Percentiles rank a stretch among this genome's conserved stretches.
phyloP scores from a whole-genome alignment of 2,329 filamentous ascomycete species.

The Fonsecaea monophora region DNA sequence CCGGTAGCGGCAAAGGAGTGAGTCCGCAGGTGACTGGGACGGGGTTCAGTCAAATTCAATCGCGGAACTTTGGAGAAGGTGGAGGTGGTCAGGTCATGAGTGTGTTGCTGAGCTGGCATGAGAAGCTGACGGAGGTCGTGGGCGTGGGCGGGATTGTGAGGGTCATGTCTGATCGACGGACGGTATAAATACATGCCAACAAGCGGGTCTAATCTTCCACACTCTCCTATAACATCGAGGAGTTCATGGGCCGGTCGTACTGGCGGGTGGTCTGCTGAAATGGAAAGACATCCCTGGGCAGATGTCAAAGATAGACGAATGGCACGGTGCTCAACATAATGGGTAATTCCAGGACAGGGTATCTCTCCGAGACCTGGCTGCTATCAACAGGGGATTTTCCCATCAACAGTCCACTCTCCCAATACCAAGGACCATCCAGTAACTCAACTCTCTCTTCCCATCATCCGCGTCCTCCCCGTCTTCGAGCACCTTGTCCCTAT shows the following conservation, averaged over 20 bases:
- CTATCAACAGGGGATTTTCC: not conserved
- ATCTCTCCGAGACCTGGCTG: not conserved
- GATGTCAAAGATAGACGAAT: not conserved
- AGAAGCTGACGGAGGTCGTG: slow-evolving; percentile 94
- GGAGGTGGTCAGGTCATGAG: slow-evolving; percentile 91
- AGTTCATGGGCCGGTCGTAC: not conserved
- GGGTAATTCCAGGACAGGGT: not conserved
- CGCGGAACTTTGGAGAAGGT: slow-evolving; percentile 63
- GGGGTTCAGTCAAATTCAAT: slow-evolving; percentile 77
- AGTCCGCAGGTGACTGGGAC: slow-evolving; percentile 75
- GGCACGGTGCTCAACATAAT: not conserved
- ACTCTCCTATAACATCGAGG: not conserved
- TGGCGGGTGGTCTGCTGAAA: not conserved
- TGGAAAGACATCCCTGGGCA: not conserved
- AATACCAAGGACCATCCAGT: slow-evolving; percentile 92
- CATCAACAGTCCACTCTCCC: slow-evolving; percentile 69
- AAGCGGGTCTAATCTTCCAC: not conserved
- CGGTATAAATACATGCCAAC: slow-evolving; percentile 64
- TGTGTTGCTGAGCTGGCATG: slow-evolving; percentile 96
- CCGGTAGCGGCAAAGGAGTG: slow-evolving; percentile 32
- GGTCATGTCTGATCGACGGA: slow-evolving; percentile 95
- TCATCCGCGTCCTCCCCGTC: slow-evolving; percentile 63
- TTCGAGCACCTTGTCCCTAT: slow-evolving; percentile 41
- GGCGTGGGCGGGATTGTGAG: slow-evolving; percentile 91
- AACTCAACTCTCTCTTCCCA: slow-evolving; percentile 87